A percentile compares a stretch with the other conserved stretches of the same genome.
Conservation (phyloP, 202 grass and related monocot genomes). For the Schoenoplectus tabernaemontani region DNA sequence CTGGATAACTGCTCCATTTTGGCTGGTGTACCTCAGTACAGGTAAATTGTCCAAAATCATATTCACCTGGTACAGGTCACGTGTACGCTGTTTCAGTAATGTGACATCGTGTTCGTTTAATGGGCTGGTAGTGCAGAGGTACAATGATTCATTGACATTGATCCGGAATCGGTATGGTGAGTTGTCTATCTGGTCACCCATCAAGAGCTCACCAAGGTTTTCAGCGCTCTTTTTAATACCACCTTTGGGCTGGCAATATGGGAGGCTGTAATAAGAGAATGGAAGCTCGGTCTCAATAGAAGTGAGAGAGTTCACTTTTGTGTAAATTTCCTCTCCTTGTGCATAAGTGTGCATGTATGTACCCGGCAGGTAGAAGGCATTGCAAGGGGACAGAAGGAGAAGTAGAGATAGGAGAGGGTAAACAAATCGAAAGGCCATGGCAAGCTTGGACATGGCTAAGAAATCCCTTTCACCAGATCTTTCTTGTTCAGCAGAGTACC, state of each 20-base stretch:
- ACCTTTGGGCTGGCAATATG: constrained; percentile 52
- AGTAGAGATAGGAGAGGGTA: constrained; percentile 7
- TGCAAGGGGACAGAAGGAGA: constrained; percentile 14
- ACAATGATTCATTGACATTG: constrained; percentile 76
- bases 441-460: constrained; percentile 11
- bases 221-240: constrained; percentile 92
- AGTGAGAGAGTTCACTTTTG: constrained; percentile 91
- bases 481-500: neutral
- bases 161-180: constrained; percentile 67
- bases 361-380: constrained; percentile 85
- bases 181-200: constrained; percentile 98
- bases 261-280: constrained; percentile 83
- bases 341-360: constrained; percentile 86
- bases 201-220: constrained; percentile 87
- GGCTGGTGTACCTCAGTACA: constrained; percentile 76
- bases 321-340: constrained; percentile 38
- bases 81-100: constrained; percentile 73
- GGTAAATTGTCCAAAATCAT: constrained; percentile 98
- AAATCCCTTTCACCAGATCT: neutral
- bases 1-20: constrained; percentile 72
- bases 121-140: constrained; percentile 62
- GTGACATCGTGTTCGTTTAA: constrained; percentile 68
- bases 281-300: constrained; percentile 94
- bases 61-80: constrained; percentile 89
- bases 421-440: neutral